Conservation (phyloP, 1,139 yeast species). For the Hansenula lynferdii region DNA sequence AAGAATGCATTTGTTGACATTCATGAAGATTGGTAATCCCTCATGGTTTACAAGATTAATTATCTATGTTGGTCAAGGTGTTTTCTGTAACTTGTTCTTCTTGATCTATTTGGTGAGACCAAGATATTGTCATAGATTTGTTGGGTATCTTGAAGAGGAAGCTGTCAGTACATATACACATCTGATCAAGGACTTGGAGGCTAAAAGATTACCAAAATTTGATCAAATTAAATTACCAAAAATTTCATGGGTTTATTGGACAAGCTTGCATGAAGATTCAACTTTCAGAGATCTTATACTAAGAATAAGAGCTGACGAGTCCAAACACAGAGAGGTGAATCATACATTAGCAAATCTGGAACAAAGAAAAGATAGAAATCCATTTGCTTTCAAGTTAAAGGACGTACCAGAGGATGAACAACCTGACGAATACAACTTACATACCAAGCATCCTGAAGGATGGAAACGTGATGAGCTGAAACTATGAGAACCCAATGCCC, state of each 20-base stretch:
- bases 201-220: slow-evolving; percentile 48
- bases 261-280: slow-evolving; percentile 41
- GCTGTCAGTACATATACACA: slow-evolving; percentile 72
- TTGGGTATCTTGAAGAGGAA: slow-evolving; percentile 76
- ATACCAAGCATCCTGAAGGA: slow-evolving; percentile 37
- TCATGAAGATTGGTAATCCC: slow-evolving; percentile 62
- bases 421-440: slow-evolving; percentile 54
- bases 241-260: slow-evolving; percentile 62
- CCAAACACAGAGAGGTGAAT: slow-evolving; percentile 48
- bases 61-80: slow-evolving; percentile 66
- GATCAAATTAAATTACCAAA: slow-evolving; percentile 42
- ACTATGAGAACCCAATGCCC: not conserved
- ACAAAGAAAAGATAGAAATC: slow-evolving; percentile 53
- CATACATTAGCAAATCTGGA: slow-evolving; percentile 51
- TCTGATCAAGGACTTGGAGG: slow-evolving; percentile 48
- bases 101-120: slow-evolving; percentile 57
- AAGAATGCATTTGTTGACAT: slow-evolving; percentile 71
- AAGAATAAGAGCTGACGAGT: slow-evolving; percentile 41
- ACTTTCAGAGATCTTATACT: slow-evolving; percentile 56
- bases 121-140: slow-evolving; percentile 67
- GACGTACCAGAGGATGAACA: slow-evolving; percentile 18
- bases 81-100: slow-evolving; percentile 65
- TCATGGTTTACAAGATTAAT: slow-evolving; percentile 52
- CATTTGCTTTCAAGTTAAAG: slow-evolving; percentile 51
- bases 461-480: slow-evolving; percentile 58